Evolutionary conservation across 169 alveolate species (phyloP).

Genomic region (Cyclospora cayetanensis): DNA sequence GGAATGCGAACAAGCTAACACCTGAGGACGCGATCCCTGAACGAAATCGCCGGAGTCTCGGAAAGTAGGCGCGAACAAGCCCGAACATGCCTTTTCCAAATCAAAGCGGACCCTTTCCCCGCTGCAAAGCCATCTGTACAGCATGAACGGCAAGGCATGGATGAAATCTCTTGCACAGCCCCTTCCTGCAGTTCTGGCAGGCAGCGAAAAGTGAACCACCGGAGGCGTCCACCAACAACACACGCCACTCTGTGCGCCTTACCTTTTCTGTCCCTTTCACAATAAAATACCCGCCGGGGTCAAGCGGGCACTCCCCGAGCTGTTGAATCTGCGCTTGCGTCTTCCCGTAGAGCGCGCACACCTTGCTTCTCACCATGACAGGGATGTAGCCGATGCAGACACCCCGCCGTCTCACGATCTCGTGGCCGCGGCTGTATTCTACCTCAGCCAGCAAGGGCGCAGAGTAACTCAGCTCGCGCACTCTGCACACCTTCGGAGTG

Average conservation of each 20-base stretch:
- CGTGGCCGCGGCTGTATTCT: conserved; percentile 93
- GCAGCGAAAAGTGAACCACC: not conserved
- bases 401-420: conserved; percentile 86
- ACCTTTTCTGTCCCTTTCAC: conserved; percentile 99
- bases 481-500: conserved; percentile 97
- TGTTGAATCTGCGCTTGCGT: conserved; percentile 81
- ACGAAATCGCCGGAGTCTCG: no score
- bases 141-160: not conserved
- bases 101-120: not conserved
- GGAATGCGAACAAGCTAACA: no score
- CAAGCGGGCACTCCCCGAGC: conserved; percentile 87
- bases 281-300: conserved; percentile 98
- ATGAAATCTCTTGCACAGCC: not conserved
- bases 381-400: conserved; percentile 97
- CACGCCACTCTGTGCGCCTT: conserved; percentile 65
- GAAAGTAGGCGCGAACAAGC: no score
- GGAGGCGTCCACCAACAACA: not conserved
- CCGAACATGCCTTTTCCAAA: not conserved
- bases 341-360: conserved; percentile 86
- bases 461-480: conserved; percentile 97
- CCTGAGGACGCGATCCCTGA: no score
- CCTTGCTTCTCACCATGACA: conserved; percentile 96
- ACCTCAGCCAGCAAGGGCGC: conserved; percentile 98
- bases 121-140: not conserved
- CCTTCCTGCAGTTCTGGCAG: not conserved